phyloP scores from a whole-genome alignment of 768 basidiomycete genomes.

The Amanita rimosa region DNA sequence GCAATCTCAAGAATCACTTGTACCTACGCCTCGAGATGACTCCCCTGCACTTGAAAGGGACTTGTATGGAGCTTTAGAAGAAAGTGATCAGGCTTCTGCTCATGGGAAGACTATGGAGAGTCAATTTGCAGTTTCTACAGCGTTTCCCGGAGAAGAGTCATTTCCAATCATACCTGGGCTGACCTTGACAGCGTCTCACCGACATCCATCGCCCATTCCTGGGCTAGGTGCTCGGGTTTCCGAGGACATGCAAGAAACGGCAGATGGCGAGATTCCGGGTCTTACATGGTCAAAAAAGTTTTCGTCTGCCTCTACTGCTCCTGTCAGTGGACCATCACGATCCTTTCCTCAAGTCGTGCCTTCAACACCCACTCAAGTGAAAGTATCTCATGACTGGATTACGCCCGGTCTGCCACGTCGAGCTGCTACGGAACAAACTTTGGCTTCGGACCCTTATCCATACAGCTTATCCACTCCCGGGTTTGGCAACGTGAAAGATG shows the following conservation, averaged over 20 bases:
- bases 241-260: background rate
- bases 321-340: background rate
- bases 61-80: background rate
- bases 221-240: conserved; percentile 1
- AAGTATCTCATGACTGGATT: background rate
- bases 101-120: background rate
- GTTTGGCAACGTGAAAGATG: conserved; percentile 7
- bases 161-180: background rate
- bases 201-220: conserved; percentile 2
- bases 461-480: conserved; percentile 35
- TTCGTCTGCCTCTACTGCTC: background rate
- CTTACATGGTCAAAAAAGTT: conserved; percentile 4
- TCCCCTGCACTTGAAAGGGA: background rate
- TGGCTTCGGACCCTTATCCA: conserved; percentile 33
- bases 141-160: background rate
- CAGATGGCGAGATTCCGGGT: conserved; percentile 4
- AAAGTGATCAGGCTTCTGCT: background rate
- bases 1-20: background rate
- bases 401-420: background rate
- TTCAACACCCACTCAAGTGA: background rate
- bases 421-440: conserved; percentile 20
- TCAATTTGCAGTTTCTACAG: background rate
- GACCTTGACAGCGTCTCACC: background rate
- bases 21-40: background rate
- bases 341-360: background rate